These are phyloP conservation scores for Bretschneidera sinensis DNA, from an alignment of 345 rosid genomes.

Conservation along the genomic window DNA sequence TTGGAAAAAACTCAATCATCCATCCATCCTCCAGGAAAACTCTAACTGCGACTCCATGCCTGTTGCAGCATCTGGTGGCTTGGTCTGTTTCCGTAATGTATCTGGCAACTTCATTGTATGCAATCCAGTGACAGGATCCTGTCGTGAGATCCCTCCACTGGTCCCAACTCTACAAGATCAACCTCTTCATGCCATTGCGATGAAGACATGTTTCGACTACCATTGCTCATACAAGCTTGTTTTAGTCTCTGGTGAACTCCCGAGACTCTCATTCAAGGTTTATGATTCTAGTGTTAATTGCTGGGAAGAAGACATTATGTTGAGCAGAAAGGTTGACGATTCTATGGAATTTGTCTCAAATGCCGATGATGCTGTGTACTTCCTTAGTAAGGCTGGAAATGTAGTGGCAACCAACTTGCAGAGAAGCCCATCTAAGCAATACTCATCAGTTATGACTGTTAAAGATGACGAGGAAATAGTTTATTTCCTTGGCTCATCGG, in stretches of 20 bases:
- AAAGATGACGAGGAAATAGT: slow-evolving; percentile 44
- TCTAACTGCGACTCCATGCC: slow-evolving; percentile 36
- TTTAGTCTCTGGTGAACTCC: slow-evolving; percentile 58
- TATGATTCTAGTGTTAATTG: slow-evolving; percentile 42
- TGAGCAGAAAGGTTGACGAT: slow-evolving; percentile 35
- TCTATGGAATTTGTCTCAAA: slow-evolving; percentile 26
- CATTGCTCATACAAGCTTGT: slow-evolving; percentile 49
- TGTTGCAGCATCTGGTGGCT: slow-evolving; percentile 77
- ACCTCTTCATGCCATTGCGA: slow-evolving; percentile 67
- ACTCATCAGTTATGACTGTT: slow-evolving; percentile 59
- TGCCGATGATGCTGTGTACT: slow-evolving; percentile 55
- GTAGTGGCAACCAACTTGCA: slow-evolving; percentile 68
- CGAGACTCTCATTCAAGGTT: slow-evolving; percentile 46
- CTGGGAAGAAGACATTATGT: slow-evolving; percentile 50
- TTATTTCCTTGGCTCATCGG: slow-evolving; percentile 71
- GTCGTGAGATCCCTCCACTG: slow-evolving; percentile 38
- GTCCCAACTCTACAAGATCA: slow-evolving; percentile 19
- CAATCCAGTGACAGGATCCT: slow-evolving; percentile 71
- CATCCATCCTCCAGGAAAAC: slow-evolving; percentile 19
- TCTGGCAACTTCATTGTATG: slow-evolving; percentile 43
- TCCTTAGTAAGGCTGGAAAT: slow-evolving; percentile 74
- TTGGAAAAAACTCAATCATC: slow-evolving; percentile 58
- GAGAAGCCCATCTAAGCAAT: slow-evolving; percentile 86
- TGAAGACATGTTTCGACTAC: slow-evolving; percentile 30
- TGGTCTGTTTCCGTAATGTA: slow-evolving; percentile 57